Evolutionary conservation across 257 asterid genomes (phyloP).

Genomic region (Paulownia fortunei): DNA sequence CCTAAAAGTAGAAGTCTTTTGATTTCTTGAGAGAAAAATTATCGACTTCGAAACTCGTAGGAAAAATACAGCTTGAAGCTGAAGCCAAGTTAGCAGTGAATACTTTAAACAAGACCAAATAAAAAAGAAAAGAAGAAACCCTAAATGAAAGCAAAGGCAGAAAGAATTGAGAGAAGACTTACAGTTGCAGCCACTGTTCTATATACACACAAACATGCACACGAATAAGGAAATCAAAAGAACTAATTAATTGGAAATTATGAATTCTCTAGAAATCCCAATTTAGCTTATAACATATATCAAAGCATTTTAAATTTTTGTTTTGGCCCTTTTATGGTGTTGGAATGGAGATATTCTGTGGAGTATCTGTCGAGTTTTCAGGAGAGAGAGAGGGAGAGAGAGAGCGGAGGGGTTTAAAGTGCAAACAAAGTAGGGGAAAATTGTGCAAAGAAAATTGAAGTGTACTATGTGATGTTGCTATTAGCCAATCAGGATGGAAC

Average conservation of each 20-base stretch:
- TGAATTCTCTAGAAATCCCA: conserved; percentile 24
- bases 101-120: conserved; percentile 8
- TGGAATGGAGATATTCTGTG: conserved; percentile 44
- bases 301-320: conserved; percentile 23
- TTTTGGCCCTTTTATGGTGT: conserved; percentile 39
- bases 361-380: conserved; percentile 36
- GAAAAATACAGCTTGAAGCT: conserved; percentile 40
- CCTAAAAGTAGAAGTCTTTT: conserved; percentile 21
- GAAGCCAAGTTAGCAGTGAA: conserved; percentile 36
- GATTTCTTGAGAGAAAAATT: conserved; percentile 14
- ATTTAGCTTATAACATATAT: neutral
- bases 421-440: conserved; percentile 37
- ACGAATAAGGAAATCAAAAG: conserved; percentile 26
- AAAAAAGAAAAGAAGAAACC: conserved; percentile 44
- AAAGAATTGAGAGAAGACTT: conserved; percentile 46
- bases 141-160: conserved; percentile 52
- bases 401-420: conserved; percentile 41
- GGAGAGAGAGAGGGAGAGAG: conserved; percentile 22
- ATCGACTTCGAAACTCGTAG: conserved; percentile 33
- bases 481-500: conserved; percentile 18
- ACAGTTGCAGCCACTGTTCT: conserved; percentile 53
- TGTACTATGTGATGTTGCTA: conserved; percentile 21
- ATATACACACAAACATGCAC: conserved; percentile 43
- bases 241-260: neutral
- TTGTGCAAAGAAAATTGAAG: conserved; percentile 22